Percentiles rank a stretch among this genome's conserved stretches.
These are phyloP conservation scores for Saccharomycopsis amapae DNA, from an alignment of 805 yeast genomes.

Conservation along the genomic window DNA sequence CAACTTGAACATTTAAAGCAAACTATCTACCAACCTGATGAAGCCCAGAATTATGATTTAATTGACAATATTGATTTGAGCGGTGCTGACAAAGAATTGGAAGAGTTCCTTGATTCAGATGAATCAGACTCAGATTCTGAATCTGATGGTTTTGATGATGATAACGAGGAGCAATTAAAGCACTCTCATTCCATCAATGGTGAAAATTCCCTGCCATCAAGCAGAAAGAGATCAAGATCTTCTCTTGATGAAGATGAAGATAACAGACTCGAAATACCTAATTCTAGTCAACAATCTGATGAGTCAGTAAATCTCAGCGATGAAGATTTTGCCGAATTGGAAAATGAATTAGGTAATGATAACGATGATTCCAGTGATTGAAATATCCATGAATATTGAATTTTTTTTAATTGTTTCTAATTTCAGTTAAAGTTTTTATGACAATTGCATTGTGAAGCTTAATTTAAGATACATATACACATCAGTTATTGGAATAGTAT, in stretches of 20 bases:
- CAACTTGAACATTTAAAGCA: slow-evolving; percentile 16
- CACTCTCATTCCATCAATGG: neutral
- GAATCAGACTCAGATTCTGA: neutral
- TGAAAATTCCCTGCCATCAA: slow-evolving; percentile 1
- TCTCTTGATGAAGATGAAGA: neutral
- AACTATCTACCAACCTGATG: slow-evolving; percentile 12
- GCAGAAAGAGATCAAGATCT: slow-evolving; percentile 4
- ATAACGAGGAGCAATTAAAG: slow-evolving; percentile 5
- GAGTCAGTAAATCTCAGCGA: slow-evolving; percentile 13
- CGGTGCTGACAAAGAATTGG: slow-evolving; percentile 19
- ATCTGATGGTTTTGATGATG: slow-evolving; percentile 5
- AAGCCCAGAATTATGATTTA: slow-evolving; percentile 12
- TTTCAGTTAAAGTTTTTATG: too few relatives aligned
- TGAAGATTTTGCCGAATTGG: slow-evolving; percentile 28
- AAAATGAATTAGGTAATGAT: slow-evolving; percentile 26
- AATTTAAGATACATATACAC: too few relatives aligned
- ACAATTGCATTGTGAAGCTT: too few relatives aligned
- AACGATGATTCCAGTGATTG: neutral
- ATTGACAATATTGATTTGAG: slow-evolving; percentile 14
- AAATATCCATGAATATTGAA: too few relatives aligned
- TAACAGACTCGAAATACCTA: neutral
- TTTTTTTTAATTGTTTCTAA: too few relatives aligned
- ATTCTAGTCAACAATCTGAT: neutral
- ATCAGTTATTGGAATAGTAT: too few relatives aligned
- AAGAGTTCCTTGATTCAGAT: slow-evolving; percentile 9